A percentile compares a stretch with the other conserved stretches of the same genome.
These are phyloP conservation scores for Trichosporon sp. DNA, from an alignment of 1,284 basidiomycete species.

Conservation along the genomic window DNA sequence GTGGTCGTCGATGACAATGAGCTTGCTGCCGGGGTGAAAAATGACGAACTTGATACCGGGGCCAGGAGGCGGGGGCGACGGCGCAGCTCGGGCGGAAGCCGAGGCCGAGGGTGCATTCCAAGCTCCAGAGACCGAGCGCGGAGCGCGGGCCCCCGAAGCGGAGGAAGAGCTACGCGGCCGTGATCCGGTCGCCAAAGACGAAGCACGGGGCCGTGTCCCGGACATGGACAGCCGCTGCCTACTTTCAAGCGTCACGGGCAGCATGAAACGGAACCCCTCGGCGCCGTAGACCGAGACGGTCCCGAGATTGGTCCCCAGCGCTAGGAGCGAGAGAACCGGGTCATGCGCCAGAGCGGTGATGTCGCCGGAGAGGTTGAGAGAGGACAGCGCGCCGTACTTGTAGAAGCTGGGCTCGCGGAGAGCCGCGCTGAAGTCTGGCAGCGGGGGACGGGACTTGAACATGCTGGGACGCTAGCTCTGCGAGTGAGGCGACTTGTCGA, in stretches of 20 bases:
- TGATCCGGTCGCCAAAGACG: not conserved
- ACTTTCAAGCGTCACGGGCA: slow-evolving; percentile 25
- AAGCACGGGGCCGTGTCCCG: not conserved
- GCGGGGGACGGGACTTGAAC: slow-evolving; percentile 40
- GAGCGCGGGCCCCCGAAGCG: no score
- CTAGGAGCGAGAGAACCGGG: slow-evolving; percentile 66
- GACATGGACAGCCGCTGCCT: not conserved
- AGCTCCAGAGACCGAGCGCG: no score
- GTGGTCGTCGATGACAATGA: slow-evolving; percentile 40
- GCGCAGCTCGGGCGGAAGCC: slow-evolving; percentile 16
- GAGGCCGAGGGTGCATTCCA: no score
- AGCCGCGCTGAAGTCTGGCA: slow-evolving; percentile 42
- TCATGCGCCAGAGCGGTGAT: slow-evolving; percentile 62
- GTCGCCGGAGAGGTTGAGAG: slow-evolving; percentile 50
- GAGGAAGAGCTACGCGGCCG: no score
- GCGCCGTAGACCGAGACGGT: slow-evolving; percentile 43
- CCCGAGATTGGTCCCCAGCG: slow-evolving; percentile 54
- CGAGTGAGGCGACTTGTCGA: not conserved
- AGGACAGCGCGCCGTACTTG: slow-evolving; percentile 44
- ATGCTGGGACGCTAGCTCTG: slow-evolving; percentile 15
- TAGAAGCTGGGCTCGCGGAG: slow-evolving; percentile 44
- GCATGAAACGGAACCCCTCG: slow-evolving; percentile 40
- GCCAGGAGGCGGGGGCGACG: no score
- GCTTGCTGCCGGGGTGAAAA: slow-evolving; percentile 43
- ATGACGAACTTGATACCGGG: slow-evolving; percentile 39